Percentiles rank a stretch among this genome's conserved stretches.
Evolutionary conservation across 371 early-diverging fungal genomes (phyloP).

Genomic region (Choanephora cucurbitarum): DNA sequence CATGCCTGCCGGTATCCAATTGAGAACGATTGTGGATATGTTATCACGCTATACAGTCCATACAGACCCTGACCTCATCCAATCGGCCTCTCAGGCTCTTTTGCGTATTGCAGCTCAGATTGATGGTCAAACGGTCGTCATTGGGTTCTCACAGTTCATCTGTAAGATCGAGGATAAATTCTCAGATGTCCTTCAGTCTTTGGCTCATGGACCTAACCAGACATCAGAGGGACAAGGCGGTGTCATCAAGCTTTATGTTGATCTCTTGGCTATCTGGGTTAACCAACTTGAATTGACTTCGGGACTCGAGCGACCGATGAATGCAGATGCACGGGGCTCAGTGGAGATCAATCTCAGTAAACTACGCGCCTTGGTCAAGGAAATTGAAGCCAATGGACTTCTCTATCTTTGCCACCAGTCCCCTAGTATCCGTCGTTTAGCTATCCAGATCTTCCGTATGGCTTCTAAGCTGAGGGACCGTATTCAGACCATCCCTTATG

Average conservation of each 20-base stretch:
- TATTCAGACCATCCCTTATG: neutral
- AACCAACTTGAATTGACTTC: conserved; percentile 34
- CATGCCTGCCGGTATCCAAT: conserved; percentile 65
- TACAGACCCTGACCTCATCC: conserved; percentile 79
- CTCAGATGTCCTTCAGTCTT: conserved; percentile 52
- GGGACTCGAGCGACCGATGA: conserved; percentile 9
- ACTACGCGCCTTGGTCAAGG: conserved; percentile 61
- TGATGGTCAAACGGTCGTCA: conserved; percentile 61
- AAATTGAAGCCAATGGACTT: conserved; percentile 76
- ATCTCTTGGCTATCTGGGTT: conserved; percentile 45
- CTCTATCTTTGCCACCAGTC: conserved; percentile 71
- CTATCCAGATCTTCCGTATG: conserved; percentile 60
- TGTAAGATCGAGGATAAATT: conserved; percentile 63
- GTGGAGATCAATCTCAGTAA: conserved; percentile 23
- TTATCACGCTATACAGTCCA: conserved; percentile 78
- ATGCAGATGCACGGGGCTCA: conserved; percentile 6
- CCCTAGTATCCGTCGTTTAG: conserved; percentile 57
- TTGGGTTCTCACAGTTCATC: conserved; percentile 59
- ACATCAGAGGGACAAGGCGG: conserved; percentile 27
- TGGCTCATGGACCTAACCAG: conserved; percentile 37
- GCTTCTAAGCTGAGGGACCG: conserved; percentile 56
- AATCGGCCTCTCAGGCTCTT: conserved; percentile 66
- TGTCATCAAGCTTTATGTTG: conserved; percentile 43
- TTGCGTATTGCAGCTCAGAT: conserved; percentile 68
- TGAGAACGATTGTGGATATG: conserved; percentile 74